These are phyloP conservation scores for Lactifluus subvellereus DNA, from an alignment of 768 basidiomycete genomes.

Conservation along the genomic window DNA sequence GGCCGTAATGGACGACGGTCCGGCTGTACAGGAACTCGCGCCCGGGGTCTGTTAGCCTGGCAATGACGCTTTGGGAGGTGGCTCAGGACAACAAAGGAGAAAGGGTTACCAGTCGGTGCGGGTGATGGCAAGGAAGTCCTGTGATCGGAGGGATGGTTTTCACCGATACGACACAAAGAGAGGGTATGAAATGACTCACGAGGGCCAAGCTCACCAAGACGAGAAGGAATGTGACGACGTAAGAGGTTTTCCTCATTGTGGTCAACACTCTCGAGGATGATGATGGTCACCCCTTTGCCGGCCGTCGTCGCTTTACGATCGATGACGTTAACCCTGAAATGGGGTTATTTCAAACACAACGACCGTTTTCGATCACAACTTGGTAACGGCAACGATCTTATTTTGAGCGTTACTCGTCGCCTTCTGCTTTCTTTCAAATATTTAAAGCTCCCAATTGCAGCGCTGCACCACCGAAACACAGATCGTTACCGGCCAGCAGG, in stretches of 20 bases:
- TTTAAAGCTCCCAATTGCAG: not conserved
- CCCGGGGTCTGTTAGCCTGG: slow-evolving; percentile 37
- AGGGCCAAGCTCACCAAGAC: slow-evolving; percentile 46
- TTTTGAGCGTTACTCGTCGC: not conserved
- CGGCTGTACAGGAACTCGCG: slow-evolving; percentile 42
- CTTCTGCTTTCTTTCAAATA: not conserved
- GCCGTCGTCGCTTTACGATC: not conserved
- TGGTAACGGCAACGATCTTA: not conserved
- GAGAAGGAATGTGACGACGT: slow-evolving; percentile 56
- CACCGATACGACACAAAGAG: not conserved
- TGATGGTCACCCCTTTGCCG: not conserved
- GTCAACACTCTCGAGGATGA: not conserved
- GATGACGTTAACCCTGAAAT: slow-evolving; percentile 8
- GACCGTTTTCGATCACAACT: not conserved
- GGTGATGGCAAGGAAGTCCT: slow-evolving; percentile 54
- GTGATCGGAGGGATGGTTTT: not conserved
- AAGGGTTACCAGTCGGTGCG: slow-evolving; percentile 59
- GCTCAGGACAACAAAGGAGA: slow-evolving; percentile 8
- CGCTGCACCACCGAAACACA: not conserved
- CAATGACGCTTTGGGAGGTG: not conserved
- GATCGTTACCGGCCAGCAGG: not conserved
- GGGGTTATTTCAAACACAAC: not conserved
- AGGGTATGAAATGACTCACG: slow-evolving; percentile 35
- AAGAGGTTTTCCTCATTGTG: slow-evolving; percentile 64
- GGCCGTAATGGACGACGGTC: slow-evolving; percentile 52